phyloP scores from a whole-genome alignment of 164 flowering plant species.

The Stephania japonica region DNA sequence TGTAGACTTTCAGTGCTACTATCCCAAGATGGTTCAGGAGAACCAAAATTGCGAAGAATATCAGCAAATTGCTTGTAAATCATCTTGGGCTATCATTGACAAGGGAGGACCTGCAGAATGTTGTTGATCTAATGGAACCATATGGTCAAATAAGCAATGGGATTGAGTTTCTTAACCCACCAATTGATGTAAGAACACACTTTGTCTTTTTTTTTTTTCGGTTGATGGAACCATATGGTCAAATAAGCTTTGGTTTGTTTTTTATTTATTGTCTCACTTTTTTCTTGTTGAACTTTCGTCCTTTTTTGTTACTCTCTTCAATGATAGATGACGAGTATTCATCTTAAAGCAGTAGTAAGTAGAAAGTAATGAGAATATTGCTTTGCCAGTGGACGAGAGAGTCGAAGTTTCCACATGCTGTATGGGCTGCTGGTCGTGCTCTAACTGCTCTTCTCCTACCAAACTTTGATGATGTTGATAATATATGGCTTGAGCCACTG shows the following conservation, averaged over 20 bases:
- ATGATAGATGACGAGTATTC: background rate
- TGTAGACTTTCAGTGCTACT: constrained; percentile 58
- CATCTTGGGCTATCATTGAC: constrained; percentile 81
- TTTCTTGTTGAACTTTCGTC: background rate
- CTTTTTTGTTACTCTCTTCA: background rate
- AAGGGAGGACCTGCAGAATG: constrained; percentile 69
- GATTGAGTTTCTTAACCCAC: constrained; percentile 72
- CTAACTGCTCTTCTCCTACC: constrained; percentile 80
- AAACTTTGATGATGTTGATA: constrained; percentile 82
- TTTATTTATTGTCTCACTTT: background rate
- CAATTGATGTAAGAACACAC: constrained; percentile 70
- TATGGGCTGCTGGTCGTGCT: constrained; percentile 99
- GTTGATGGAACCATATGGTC: no score
- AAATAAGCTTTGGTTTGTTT: background rate
- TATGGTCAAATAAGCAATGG: constrained; percentile 91
- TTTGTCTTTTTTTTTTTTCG: no score
- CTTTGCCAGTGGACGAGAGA: constrained; percentile 77
- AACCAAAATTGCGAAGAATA: constrained; percentile 43
- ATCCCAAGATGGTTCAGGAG: constrained; percentile 65
- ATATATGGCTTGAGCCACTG: constrained; percentile 87
- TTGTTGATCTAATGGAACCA: constrained; percentile 94
- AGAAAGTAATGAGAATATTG: constrained; percentile 8
- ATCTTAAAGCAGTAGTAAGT: background rate
- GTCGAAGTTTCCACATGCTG: constrained; percentile 89
- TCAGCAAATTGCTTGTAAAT: constrained; percentile 67